Conservation (phyloP, 345 rosid genomes). For the Pistacia vera region DNA sequence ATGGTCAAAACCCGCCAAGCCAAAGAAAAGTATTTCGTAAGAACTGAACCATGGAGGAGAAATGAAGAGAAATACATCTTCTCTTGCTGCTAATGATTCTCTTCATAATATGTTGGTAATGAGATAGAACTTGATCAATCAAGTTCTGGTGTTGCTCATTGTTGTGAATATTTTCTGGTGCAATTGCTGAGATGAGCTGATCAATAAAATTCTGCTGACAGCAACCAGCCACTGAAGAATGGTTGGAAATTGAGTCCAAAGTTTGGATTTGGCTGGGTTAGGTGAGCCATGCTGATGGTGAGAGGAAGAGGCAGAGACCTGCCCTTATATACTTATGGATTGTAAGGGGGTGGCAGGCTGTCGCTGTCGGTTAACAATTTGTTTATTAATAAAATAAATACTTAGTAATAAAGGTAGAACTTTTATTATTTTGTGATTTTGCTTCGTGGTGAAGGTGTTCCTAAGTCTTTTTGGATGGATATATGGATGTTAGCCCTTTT, state of each 20-base stretch:
- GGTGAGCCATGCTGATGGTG: background rate
- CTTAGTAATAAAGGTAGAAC: background rate
- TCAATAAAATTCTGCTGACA: constrained; percentile 22
- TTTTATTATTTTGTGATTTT: background rate
- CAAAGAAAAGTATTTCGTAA: constrained; percentile 37
- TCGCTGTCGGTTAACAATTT: background rate
- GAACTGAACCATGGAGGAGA: constrained; percentile 49
- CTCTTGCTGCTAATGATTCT: constrained; percentile 23
- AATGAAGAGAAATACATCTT: background rate
- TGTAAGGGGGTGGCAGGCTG: too few species aligned
- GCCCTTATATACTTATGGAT: background rate
- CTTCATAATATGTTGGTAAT: constrained; percentile 31
- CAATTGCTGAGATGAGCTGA: constrained; percentile 22
- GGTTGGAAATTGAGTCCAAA: constrained; percentile 14
- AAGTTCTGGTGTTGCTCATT: constrained; percentile 8
- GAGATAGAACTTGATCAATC: constrained; percentile 31
- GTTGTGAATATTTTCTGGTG: background rate
- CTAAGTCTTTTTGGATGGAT: too few species aligned
- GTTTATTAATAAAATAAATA: background rate
- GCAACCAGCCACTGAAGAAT: constrained; percentile 41
- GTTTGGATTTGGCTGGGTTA: background rate
- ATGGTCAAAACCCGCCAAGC: constrained; percentile 43
- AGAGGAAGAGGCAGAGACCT: background rate
- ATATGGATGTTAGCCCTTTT: too few species aligned
- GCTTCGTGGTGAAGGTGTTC: background rate